Evolutionary conservation across 2,329 filamentous ascomycete species (phyloP), one percentile per base, ranked within the genome.

Genomic region (Macrophomina phaseolina): DNA sequence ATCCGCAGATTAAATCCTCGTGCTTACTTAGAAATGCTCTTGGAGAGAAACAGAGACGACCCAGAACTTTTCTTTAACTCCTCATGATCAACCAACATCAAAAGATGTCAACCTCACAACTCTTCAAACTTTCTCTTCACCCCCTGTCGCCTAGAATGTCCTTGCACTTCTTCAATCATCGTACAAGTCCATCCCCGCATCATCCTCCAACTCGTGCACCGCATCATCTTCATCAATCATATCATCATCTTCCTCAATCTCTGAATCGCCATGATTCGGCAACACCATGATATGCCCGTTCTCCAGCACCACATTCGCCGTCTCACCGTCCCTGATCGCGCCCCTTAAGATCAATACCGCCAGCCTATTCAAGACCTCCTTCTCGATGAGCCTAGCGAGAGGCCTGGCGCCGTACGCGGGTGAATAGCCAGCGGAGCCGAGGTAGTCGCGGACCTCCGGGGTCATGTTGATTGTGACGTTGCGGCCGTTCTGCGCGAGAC

Each of bases 371-470:
- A 99, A 88, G 2, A 99, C 93, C 80, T 99, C 95, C 81, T 95
- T 95, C 83, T 99, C 95, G 72, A 99, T 97, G 68, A 99, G 87
- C 64, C 95, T 87, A 18, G 90, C 89, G 28, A 99, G 83, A 42
- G 95, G 95, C 67, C 95, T 87, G 48, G 95, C 95, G 79, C 95
- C 95, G 74, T 99, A 99, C 0, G 92, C 93, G 0, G 95, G 95
- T 14, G 92, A 97, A 82, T 99, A 99, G 9, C 95, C 95, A 0
- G 94, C 91, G 48, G 87, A 88, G 73, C 93, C 95, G 8, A 99
- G 87, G 79, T 97, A 98, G 76, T 98, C 93, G 77, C 94, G 95
- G 74, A 95, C 95, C 68, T 93, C 91, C 1, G 91, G 86, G 1
- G 90, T 89, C 67, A 96, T 89, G n/a, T 90, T 82, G 73, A 99